Evolutionary conservation across 2,329 filamentous ascomycete species (phyloP), one percentile per base, ranked within the genome.

Genomic region (Ampelomyces quisqualis): DNA sequence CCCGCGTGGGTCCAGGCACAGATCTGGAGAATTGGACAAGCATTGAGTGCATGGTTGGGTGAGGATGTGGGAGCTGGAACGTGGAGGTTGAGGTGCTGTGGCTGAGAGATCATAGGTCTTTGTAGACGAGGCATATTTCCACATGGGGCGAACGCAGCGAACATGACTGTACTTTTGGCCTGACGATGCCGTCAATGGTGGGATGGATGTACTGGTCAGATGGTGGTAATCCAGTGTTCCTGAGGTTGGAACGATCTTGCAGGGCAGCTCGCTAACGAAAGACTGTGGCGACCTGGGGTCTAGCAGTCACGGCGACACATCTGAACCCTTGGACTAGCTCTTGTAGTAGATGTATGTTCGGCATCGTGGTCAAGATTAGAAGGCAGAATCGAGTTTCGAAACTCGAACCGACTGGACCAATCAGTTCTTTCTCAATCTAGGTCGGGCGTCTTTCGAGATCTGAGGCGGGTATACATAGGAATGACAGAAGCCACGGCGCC

Each of bases 401-500:
- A n/a, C 17, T 10, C 17, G 17, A 19, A 31, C 2, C n/a, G 5
- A 18, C 10, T 9, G 7, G 17, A 17, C 29, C 15, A 31, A 31
- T 19, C 15, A 11, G 15, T 19, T 2, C 10, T 24, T 24, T n/a
- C 17, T 20, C 17, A 19, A n/a, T 14, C 10, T n/a, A 9, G 23
- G 23, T 6, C 26, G 18, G 31, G n/a, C 10, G 7, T 43, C 22
- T 31, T 35, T 28, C 26, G 19, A 31, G 35, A 31, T 38, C 24
- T 28, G 15, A 9, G 17, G 28, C 27, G 13, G 32, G 31, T 45
- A 47, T 30, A 42, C 31, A 40, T 30, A 40, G 31, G 38, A 38
- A 28, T 31, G 22, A 37, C 34, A 35, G 39, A 30, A 49, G 31
- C 47, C 37, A 43, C 33, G 27, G 34, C 33, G 34, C 41, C 47